Percentiles rank a stretch among this genome's conserved stretches.
phyloP scores from a whole-genome alignment of 2,329 filamentous ascomycete genomes.

The Coleophoma cylindrospora region DNA sequence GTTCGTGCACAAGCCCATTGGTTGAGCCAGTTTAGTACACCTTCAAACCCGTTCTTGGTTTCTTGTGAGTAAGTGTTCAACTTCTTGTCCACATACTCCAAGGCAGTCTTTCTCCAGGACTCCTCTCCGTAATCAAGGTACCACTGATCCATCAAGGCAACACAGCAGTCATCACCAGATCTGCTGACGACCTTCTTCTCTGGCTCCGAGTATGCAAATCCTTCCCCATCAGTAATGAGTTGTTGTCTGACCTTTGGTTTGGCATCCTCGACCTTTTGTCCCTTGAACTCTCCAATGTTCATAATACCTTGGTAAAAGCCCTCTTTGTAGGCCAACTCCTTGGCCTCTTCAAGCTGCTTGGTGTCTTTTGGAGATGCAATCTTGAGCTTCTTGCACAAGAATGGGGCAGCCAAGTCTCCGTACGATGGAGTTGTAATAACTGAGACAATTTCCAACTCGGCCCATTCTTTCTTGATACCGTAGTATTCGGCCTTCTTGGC shows the following conservation, averaged over 20 bases:
- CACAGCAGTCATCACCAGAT: slow-evolving; percentile 89
- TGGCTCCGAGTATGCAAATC: slow-evolving; percentile 91
- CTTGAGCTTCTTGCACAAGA: slow-evolving; percentile 86
- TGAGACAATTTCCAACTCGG: slow-evolving; percentile 80
- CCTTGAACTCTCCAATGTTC: slow-evolving; percentile 82
- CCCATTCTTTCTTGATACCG: slow-evolving; percentile 95
- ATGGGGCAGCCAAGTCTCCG: slow-evolving; percentile 77
- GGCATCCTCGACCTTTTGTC: slow-evolving; percentile 77
- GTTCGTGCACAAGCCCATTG: slow-evolving; percentile 93
- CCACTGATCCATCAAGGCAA: slow-evolving; percentile 93
- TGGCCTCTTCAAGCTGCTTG: slow-evolving; percentile 86
- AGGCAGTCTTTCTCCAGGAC: slow-evolving; percentile 72
- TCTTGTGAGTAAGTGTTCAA: slow-evolving; percentile 78
- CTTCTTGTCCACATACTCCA: slow-evolving; percentile 66
- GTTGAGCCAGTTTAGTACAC: slow-evolving; percentile 85
- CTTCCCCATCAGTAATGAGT: slow-evolving; percentile 70
- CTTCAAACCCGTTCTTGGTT: slow-evolving; percentile 75
- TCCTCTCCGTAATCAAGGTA: slow-evolving; percentile 95
- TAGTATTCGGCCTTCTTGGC: slow-evolving; percentile 96
- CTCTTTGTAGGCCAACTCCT: slow-evolving; percentile 95
- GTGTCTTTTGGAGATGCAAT: slow-evolving; percentile 95
- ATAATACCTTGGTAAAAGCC: slow-evolving; percentile 95
- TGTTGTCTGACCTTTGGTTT: slow-evolving; percentile 80
- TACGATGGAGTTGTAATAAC: slow-evolving; percentile 88
- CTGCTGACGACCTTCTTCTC: slow-evolving; percentile 84